Percentiles rank a stretch among this genome's conserved stretches.
Evolutionary conservation across 345 rosid species (phyloP).

Genomic region (Lumnitzera littorea): DNA sequence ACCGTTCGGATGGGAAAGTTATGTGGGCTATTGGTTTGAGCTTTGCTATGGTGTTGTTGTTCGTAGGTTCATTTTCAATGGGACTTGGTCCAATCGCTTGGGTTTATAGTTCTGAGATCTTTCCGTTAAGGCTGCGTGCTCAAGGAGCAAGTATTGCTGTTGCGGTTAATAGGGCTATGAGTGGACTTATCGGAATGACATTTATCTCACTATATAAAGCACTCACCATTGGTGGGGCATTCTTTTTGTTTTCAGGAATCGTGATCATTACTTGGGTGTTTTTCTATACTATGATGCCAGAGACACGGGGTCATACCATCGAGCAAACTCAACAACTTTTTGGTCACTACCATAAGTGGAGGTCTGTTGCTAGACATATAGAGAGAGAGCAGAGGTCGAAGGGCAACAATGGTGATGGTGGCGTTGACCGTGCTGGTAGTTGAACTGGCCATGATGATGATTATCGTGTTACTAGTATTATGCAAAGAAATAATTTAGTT

Average conservation of each 20-base stretch:
- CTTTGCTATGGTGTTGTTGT: slow-evolving; percentile 10
- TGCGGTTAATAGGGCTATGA: slow-evolving; percentile 10
- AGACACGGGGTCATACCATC: too few species aligned
- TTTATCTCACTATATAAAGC: slow-evolving; percentile 18
- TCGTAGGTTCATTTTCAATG: slow-evolving; percentile 15
- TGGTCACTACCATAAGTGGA: too few species aligned
- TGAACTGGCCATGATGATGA: too few species aligned
- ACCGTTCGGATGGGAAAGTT: slow-evolving; percentile 7
- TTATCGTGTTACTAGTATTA: too few species aligned
- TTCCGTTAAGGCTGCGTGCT: slow-evolving; percentile 12
- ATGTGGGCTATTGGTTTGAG: slow-evolving; percentile 19
- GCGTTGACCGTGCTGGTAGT: too few species aligned
- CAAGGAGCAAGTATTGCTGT: slow-evolving; percentile 16
- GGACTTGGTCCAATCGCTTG: slow-evolving; percentile 24
- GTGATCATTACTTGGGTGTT: too few species aligned
- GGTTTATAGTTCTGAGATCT: slow-evolving; percentile 25
- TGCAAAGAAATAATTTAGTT: too few species aligned
- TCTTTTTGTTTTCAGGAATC: slow-evolving; percentile 10
- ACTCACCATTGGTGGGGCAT: slow-evolving; percentile 19
- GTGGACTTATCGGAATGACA: slow-evolving; percentile 18
- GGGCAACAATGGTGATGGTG: too few species aligned
- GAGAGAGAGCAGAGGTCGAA: too few species aligned
- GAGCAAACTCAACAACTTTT: too few species aligned
- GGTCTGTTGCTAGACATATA: too few species aligned
- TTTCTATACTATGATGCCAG: too few species aligned